Conservation (phyloP, 257 asterid genomes). For the Solanum microdontum region DNA sequence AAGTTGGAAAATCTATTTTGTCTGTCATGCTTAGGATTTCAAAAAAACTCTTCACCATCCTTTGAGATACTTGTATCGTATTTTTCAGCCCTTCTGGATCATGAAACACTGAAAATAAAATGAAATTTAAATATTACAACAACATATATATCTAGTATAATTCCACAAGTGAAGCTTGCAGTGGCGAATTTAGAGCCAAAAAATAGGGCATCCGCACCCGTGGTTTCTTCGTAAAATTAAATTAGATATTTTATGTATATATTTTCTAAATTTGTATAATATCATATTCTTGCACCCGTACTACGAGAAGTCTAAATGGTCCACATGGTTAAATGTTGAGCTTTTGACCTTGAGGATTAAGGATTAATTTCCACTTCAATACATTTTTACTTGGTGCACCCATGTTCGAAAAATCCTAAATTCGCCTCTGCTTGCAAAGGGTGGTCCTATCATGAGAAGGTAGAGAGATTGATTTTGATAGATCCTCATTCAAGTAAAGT, state of each 20-base stretch:
- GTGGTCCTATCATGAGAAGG: background rate
- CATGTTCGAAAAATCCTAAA: too few species aligned
- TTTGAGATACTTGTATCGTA: constrained; percentile 46
- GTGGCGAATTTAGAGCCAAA: too few species aligned
- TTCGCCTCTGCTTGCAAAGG: background rate
- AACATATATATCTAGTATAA: background rate
- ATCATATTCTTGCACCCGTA: too few species aligned
- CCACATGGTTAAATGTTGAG: too few species aligned
- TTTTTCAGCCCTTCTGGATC: constrained; percentile 29
- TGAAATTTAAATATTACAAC: background rate
- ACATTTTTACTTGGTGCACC: too few species aligned
- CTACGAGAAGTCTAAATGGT: too few species aligned
- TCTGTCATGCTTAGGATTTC: constrained; percentile 39
- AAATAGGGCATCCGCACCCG: too few species aligned
- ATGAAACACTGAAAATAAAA: constrained; percentile 20
- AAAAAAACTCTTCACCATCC: constrained; percentile 49
- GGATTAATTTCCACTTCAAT: too few species aligned
- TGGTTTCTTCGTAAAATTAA: too few species aligned
- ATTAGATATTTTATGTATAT: too few species aligned
- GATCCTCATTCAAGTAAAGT: background rate
- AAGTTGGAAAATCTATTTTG: constrained; percentile 26
- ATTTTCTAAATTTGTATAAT: too few species aligned
- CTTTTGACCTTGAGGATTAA: too few species aligned
- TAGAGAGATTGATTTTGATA: background rate
- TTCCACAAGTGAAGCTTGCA: background rate